These are phyloP conservation scores for Sporothrix brasiliensis DNA, from an alignment of 2,329 filamentous ascomycete genomes.

Conservation along the genomic window DNA sequence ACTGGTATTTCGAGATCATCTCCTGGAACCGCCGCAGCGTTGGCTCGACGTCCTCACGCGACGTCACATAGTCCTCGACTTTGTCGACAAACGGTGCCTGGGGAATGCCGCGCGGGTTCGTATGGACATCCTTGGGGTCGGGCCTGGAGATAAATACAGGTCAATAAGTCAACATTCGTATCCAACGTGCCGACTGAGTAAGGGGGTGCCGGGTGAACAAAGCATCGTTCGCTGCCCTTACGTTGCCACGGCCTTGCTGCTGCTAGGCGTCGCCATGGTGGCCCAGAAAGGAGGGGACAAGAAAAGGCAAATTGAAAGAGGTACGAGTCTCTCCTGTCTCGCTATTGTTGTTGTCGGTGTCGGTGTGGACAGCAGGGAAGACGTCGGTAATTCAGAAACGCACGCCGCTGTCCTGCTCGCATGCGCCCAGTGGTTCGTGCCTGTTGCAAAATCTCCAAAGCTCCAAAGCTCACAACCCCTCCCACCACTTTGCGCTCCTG, in stretches of 20 bases:
- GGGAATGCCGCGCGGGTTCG: constrained; percentile 82
- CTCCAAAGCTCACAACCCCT: constrained; percentile 19
- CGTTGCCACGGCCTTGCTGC: constrained; percentile 47
- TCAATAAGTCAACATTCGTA: background rate
- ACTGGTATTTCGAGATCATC: constrained; percentile 99
- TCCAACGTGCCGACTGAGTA: background rate
- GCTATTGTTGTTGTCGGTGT: background rate
- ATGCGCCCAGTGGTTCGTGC: constrained; percentile 9
- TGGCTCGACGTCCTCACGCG: constrained; percentile 75
- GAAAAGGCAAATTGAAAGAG: background rate
- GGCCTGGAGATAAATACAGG: background rate
- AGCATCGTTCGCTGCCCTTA: constrained; percentile 35
- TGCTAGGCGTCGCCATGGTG: constrained; percentile 30
- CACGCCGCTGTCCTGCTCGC: background rate
- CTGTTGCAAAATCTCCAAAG: constrained; percentile 13
- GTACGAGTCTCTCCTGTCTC: background rate
- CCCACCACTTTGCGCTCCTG: constrained; percentile 14
- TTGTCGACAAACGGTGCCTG: constrained; percentile 84
- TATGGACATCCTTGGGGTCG: constrained; percentile 52
- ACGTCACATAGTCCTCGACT: constrained; percentile 83
- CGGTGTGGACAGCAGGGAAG: too few species aligned
- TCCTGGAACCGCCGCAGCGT: constrained; percentile 85
- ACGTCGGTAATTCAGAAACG: background rate
- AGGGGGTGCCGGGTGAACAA: background rate
- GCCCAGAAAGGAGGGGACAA: too few species aligned